Evolutionary conservation across 2,329 filamentous ascomycete genomes (phyloP), one percentile per base, ranked within the genome.

Genomic region (Arachnopeziza araneosa): DNA sequence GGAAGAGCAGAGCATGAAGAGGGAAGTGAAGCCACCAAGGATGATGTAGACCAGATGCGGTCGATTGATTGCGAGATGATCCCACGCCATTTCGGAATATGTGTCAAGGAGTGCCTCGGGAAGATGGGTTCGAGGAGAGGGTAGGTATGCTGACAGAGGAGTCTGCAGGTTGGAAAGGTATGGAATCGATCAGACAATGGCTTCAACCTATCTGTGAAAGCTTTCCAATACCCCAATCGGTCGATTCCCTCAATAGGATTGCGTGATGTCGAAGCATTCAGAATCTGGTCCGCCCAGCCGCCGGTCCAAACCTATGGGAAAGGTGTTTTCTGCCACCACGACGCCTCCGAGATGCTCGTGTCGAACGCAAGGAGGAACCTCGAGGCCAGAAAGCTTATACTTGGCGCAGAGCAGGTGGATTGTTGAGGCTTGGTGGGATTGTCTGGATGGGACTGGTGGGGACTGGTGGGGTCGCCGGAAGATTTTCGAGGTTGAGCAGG

Each of bases 31-130:
- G 74, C 93, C 95, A 71, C 95, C 95, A 59, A 99, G 81, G 77
- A 99, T 97, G 77, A 98, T 91, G 77, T 99, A 99, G 66, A 96
- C 95, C 90, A 98, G 77, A 81, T 99, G 95, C 70, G 95, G 91
- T 80, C 88, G 90, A 77, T 96, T 97, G 78, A 98, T 87, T 63
- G 87, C 86, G 57, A 93, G 82, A 68, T 93, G 88, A 54, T 88
- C 83, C 89, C 89, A 93, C 63, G 86, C 87, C 89, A 92, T 92
- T 65, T 68, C n/a, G 55, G 56, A 30, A 48, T 44, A 14, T 17
- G 17, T 4, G 5, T 12, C 2, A 44, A 14, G 10, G 36, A 17
- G 6, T 7, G 26, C 49, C 50, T 51, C 36, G 22, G 36, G 54
- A 24, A 36, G 22, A 54, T 30, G 49, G n/a, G 48, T 54, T 30